These are phyloP conservation scores for Leptodontidium sp. DNA, from an alignment of 2,329 filamentous ascomycete genomes.

Conservation along the genomic window DNA sequence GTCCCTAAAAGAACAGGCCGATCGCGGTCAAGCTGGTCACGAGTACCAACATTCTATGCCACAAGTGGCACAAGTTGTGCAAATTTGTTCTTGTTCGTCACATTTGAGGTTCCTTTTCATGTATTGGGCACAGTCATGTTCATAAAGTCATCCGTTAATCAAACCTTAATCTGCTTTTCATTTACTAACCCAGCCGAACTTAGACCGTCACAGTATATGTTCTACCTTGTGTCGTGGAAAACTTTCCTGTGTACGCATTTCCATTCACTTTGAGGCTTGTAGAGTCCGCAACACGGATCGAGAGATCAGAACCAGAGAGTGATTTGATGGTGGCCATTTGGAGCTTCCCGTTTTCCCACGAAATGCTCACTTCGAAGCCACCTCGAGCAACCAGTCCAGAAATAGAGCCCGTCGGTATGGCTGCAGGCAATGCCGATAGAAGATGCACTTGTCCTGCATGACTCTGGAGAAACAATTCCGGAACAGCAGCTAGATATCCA, in stretches of 20 bases:
- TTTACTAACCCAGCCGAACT: not conserved
- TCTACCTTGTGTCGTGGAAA: not conserved
- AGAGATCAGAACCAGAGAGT: not conserved
- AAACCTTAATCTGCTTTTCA: not conserved
- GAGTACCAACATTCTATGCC: no score
- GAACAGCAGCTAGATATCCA: not conserved
- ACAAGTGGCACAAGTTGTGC: no score
- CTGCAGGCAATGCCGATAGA: no score
- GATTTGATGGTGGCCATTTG: not conserved
- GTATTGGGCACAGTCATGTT: no score
- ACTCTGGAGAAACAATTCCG: not conserved
- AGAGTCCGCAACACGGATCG: not conserved
- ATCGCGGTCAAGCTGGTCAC: no score
- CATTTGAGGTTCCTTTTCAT: no score
- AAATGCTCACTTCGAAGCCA: no score
- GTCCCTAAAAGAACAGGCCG: no score
- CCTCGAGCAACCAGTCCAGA: no score
- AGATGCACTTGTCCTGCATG: not conserved
- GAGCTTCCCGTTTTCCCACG: not conserved
- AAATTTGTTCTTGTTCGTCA: no score
- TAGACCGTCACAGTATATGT: not conserved
- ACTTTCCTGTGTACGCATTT: not conserved
- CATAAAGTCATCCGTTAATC: no score
- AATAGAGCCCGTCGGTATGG: no score
- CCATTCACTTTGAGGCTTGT: not conserved